These are phyloP conservation scores for Parastagonospora nodorum DNA, from an alignment of 2,329 filamentous ascomycete species.

Conservation along the genomic window DNA sequence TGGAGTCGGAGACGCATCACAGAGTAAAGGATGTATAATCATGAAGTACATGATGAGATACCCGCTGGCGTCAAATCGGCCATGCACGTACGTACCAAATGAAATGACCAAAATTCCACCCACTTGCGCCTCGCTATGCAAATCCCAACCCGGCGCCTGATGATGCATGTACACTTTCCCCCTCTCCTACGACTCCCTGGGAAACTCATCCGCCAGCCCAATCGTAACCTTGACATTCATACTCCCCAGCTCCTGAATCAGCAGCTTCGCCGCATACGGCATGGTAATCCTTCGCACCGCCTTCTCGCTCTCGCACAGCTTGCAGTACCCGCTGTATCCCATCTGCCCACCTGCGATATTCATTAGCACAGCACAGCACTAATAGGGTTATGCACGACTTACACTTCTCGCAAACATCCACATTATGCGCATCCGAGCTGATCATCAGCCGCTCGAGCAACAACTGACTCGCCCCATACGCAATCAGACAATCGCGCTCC, in stretches of 20 bases:
- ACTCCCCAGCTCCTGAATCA: constrained; percentile 93
- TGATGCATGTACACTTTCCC: not conserved
- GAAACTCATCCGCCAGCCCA: constrained; percentile 93
- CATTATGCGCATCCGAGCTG: constrained; percentile 84
- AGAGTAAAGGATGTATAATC: not conserved
- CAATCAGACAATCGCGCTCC: constrained; percentile 97
- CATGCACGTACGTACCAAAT: not conserved
- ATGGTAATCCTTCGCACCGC: constrained; percentile 92
- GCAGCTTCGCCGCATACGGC: constrained; percentile 94
- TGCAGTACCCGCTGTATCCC: constrained; percentile 93
- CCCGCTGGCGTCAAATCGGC: not conserved
- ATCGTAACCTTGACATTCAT: constrained; percentile 98
- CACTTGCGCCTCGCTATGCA: constrained; percentile 25
- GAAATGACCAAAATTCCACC: not conserved
- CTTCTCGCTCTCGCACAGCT: constrained; percentile 84
- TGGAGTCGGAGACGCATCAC: constrained; percentile 20
- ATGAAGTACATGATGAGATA: not conserved
- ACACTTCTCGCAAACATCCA: constrained; percentile 93
- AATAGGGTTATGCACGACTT: too few relatives aligned
- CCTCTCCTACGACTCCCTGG: constrained; percentile 41
- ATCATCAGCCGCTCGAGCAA: constrained; percentile 94
- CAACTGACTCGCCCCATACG: constrained; percentile 92
- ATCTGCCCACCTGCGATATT: constrained; percentile 80
- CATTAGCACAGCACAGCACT: too few relatives aligned
- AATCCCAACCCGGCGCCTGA: not conserved